Evolutionary conservation across 495 filamentous ascomycete species (phyloP).

Genomic region (Penicillium canariense): DNA sequence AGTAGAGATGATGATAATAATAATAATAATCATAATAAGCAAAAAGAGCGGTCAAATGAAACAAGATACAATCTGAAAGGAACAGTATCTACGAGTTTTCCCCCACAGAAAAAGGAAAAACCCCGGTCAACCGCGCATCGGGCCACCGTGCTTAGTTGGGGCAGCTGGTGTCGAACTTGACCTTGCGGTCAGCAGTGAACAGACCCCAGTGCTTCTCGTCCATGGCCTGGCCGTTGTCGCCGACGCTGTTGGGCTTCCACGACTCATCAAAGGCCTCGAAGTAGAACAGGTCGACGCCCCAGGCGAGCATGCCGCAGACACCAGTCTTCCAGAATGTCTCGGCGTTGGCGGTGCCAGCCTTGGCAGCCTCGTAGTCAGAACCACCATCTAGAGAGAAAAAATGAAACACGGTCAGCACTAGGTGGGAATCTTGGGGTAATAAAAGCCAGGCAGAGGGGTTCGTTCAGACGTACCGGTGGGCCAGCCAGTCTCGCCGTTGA

Average conservation of each 20-base stretch:
- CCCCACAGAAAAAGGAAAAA: background rate
- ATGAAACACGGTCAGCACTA: constrained; percentile 3
- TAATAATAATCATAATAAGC: background rate
- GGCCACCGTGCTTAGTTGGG: constrained; percentile 12
- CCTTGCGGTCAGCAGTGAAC: constrained; percentile 57
- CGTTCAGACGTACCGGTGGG: constrained; percentile 46
- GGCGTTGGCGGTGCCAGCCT: constrained; percentile 60
- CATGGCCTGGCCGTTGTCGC: constrained; percentile 62
- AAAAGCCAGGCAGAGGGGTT: background rate
- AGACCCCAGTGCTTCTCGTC: constrained; percentile 81
- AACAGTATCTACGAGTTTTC: constrained; percentile 10
- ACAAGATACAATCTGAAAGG: constrained; percentile 10
- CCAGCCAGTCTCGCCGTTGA: constrained; percentile 78
- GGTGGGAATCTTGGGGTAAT: background rate
- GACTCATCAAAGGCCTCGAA: constrained; percentile 83
- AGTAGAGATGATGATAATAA: background rate
- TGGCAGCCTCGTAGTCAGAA: constrained; percentile 60
- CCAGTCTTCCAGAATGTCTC: constrained; percentile 61
- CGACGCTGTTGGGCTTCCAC: constrained; percentile 71
- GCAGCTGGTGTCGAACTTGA: constrained; percentile 65
- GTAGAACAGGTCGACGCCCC: constrained; percentile 76
- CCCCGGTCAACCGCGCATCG: background rate
- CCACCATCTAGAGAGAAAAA: constrained; percentile 48
- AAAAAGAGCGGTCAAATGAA: constrained; percentile 1
- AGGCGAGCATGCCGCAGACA: constrained; percentile 69